A percentile compares a stretch with the other conserved stretches of the same genome.
phyloP scores from a whole-genome alignment of 805 yeast species.

The Candida hispaniensis region DNA sequence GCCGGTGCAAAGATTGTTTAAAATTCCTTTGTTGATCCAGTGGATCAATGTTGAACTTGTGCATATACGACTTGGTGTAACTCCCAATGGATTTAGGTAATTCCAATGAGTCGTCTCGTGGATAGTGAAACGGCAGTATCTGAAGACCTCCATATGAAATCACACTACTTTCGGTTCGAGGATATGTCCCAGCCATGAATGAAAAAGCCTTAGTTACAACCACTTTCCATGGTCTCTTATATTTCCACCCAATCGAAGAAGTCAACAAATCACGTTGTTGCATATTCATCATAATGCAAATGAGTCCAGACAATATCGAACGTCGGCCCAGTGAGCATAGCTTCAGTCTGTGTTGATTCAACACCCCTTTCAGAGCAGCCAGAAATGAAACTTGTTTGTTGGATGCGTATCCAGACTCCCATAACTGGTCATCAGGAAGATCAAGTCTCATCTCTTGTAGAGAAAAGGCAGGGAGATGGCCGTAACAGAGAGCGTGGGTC shows the following conservation, averaged over 20 bases:
- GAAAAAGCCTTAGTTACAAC: slow-evolving; percentile 60
- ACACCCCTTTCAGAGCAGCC: slow-evolving; percentile 44
- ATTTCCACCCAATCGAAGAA: slow-evolving; percentile 35
- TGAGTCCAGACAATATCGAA: slow-evolving; percentile 53
- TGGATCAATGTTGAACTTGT: too few species aligned
- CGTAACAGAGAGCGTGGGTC: slow-evolving; percentile 65
- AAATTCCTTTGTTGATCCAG: slow-evolving; percentile 3
- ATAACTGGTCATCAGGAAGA: slow-evolving; percentile 50
- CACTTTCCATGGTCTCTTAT: slow-evolving; percentile 55
- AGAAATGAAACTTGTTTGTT: slow-evolving; percentile 37
- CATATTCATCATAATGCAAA: slow-evolving; percentile 59
- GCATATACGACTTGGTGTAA: too few species aligned
- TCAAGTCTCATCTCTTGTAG: slow-evolving; percentile 49
- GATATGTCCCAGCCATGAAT: slow-evolving; percentile 30
- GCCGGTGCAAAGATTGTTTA: slow-evolving; percentile 28
- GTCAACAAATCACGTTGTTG: slow-evolving; percentile 61
- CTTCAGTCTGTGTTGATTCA: slow-evolving; percentile 41
- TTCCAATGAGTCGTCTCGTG: background rate
- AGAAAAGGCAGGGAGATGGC: slow-evolving; percentile 52
- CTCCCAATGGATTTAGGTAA: background rate
- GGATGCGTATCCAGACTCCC: slow-evolving; percentile 30
- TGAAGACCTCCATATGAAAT: background rate
- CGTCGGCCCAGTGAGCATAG: slow-evolving; percentile 54
- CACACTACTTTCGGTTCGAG: background rate
- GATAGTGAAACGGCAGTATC: slow-evolving; percentile 1